A percentile compares a stretch with the other conserved stretches of the same genome.
Evolutionary conservation across 83 land plant species (phyloP).

Genomic region (Isoetes engelmannii): DNA sequence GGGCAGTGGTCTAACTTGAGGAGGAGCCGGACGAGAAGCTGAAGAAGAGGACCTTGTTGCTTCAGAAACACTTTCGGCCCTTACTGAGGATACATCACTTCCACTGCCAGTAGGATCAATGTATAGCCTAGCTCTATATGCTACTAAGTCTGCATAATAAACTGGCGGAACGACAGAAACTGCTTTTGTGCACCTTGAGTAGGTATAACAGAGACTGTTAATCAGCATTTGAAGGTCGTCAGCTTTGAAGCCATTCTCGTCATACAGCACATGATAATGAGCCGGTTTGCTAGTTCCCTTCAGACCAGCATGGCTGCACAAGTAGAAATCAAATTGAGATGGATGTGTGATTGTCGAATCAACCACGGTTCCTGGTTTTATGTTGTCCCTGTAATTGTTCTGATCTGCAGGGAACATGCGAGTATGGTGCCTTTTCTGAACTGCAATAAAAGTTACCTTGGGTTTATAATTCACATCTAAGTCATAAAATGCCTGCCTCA

Average conservation of each 20-base stretch:
- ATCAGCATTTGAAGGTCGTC: constrained; percentile 74
- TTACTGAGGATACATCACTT: constrained; percentile 12
- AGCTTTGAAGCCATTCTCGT: constrained; percentile 61
- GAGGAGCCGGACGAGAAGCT: constrained; percentile 38
- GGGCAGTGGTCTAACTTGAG: constrained; percentile 33
- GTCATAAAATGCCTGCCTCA: constrained; percentile 41
- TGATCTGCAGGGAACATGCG: too few relatives aligned
- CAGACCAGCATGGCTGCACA: constrained; percentile 72
- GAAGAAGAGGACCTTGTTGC: constrained; percentile 26
- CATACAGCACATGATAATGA: constrained; percentile 75
- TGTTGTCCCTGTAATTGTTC: constrained; percentile 36
- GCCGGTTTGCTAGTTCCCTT: constrained; percentile 90
- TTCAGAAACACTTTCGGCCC: not conserved
- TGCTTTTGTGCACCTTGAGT: constrained; percentile 65
- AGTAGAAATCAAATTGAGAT: constrained; percentile 70
- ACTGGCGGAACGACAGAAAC: constrained; percentile 79
- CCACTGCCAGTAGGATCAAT: constrained; percentile 31
- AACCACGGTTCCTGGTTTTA: constrained; percentile 77
- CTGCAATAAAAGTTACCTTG: constrained; percentile 58
- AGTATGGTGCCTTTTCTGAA: constrained; percentile 88
- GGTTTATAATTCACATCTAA: constrained; percentile 43
- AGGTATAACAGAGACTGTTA: constrained; percentile 68
- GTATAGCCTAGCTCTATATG: constrained; percentile 68
- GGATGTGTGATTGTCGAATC: constrained; percentile 78
- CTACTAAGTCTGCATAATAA: constrained; percentile 80